These are phyloP conservation scores for Sporothrix euskadiensis DNA, from an alignment of 2,329 filamentous ascomycete genomes.

Conservation along the genomic window DNA sequence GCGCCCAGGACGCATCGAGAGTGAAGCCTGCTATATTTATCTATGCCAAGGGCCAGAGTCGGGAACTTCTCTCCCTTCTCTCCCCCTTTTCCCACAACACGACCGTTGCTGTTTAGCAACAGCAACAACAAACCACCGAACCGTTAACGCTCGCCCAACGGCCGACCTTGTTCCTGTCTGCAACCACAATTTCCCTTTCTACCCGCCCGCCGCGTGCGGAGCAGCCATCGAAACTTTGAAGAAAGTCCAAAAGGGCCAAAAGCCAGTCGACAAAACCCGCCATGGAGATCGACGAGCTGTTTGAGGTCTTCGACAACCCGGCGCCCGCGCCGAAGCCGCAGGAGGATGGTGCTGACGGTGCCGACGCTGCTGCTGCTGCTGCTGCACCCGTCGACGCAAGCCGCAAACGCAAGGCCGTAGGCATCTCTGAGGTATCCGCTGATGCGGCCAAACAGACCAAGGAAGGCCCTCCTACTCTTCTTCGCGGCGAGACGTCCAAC, in stretches of 20 bases:
- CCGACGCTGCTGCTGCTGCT: background rate
- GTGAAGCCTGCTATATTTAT: background rate
- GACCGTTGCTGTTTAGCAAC: background rate
- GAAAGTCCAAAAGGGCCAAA: background rate
- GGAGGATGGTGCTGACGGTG: slow-evolving; percentile 33
- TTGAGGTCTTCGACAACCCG: slow-evolving; percentile 76
- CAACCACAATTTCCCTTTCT: background rate
- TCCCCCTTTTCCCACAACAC: background rate
- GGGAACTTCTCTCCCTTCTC: background rate
- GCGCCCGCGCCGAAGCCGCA: slow-evolving; percentile 46
- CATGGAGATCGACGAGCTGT: slow-evolving; percentile 70
- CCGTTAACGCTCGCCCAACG: background rate
- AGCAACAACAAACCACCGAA: background rate
- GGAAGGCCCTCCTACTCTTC: slow-evolving; percentile 31
- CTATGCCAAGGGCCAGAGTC: background rate
- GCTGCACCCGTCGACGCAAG: slow-evolving; percentile 60
- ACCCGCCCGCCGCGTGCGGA: slow-evolving; percentile 16
- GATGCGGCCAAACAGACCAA: background rate
- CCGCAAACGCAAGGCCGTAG: slow-evolving; percentile 82
- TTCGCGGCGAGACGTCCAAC: slow-evolving; percentile 41
- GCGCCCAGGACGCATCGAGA: slow-evolving; percentile 17
- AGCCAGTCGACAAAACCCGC: background rate
- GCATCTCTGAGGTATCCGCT: slow-evolving; percentile 42
- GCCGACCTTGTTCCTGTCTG: background rate
- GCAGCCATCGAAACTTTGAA: background rate